A percentile compares a stretch with the other conserved stretches of the same genome.
Evolutionary conservation across 2,329 filamentous ascomycete species (phyloP).

Genomic region (Hymenoscyphus infarciens): DNA sequence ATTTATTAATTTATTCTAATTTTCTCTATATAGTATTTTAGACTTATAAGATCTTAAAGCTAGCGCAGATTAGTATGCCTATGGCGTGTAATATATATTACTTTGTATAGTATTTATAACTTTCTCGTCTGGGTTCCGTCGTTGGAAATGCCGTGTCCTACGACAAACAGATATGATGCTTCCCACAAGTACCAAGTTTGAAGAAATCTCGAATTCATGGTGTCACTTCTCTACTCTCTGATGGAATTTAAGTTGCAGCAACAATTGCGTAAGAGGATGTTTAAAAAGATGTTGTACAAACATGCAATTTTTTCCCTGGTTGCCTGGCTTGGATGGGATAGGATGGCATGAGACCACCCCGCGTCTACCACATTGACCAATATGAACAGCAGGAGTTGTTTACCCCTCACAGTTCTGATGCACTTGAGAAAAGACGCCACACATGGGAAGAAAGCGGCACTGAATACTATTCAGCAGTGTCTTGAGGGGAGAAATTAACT

Average conservation of each 20-base stretch:
- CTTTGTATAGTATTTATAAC: too few species aligned
- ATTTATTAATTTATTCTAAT: too few species aligned
- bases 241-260: not conserved
- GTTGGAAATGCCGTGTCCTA: not conserved
- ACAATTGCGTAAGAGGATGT: not conserved
- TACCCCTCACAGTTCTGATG: slow-evolving; percentile 4
- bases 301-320: not conserved
- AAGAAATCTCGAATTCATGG: not conserved
- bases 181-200: too few species aligned
- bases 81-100: too few species aligned
- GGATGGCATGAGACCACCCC: not conserved
- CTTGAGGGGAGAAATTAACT: not conserved
- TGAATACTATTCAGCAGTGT: not conserved
- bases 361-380: not conserved
- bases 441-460: not conserved
- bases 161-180: too few species aligned
- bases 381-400: not conserved
- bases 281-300: not conserved
- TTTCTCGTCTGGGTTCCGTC: too few species aligned
- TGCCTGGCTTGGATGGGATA: not conserved
- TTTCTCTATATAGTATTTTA: too few species aligned
- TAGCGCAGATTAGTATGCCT: too few species aligned
- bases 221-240: not conserved
- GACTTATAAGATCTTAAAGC: too few species aligned
- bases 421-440: not conserved